These are phyloP conservation scores for Trifolium fragiferum DNA, from an alignment of 306 rosid species.

Conservation along the genomic window DNA sequence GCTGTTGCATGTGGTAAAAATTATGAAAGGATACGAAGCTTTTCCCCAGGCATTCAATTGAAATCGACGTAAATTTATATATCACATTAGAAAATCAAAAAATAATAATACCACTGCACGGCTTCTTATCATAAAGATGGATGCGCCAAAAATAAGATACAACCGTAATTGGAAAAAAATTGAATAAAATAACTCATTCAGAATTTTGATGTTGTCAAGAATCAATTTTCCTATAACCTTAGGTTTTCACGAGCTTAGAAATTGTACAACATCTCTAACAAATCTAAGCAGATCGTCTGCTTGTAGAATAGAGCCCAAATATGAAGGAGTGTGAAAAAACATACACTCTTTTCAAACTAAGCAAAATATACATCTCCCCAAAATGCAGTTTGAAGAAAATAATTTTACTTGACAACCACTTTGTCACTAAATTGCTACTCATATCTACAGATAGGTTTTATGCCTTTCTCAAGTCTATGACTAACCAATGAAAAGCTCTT, in stretches of 20 bases:
- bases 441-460: conserved; percentile 30
- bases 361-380: conserved; percentile 35
- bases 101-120: conserved; percentile 3
- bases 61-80: background rate
- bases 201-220: conserved; percentile 11
- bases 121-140: conserved; percentile 11
- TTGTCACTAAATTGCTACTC: conserved; percentile 37
- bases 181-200: conserved; percentile 24
- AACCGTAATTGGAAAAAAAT: conserved; percentile 1
- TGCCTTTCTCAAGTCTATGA: conserved; percentile 4
- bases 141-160: conserved; percentile 32
- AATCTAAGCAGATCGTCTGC: background rate
- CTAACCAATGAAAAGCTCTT: conserved; percentile 26
- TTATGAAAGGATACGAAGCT: background rate
- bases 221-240: conserved; percentile 32
- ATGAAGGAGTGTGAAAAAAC: conserved; percentile 19
- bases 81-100: background rate
- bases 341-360: conserved; percentile 27
- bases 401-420: conserved; percentile 28
- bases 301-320: conserved; percentile 30
- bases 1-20: background rate
- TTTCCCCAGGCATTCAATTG: background rate
- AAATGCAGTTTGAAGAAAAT: conserved; percentile 34
- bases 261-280: conserved; percentile 14
- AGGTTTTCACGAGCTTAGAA: conserved; percentile 18